Evolutionary conservation across 352 stramenopile species (phyloP).

Genomic region (Globisporangium middletonii): DNA sequence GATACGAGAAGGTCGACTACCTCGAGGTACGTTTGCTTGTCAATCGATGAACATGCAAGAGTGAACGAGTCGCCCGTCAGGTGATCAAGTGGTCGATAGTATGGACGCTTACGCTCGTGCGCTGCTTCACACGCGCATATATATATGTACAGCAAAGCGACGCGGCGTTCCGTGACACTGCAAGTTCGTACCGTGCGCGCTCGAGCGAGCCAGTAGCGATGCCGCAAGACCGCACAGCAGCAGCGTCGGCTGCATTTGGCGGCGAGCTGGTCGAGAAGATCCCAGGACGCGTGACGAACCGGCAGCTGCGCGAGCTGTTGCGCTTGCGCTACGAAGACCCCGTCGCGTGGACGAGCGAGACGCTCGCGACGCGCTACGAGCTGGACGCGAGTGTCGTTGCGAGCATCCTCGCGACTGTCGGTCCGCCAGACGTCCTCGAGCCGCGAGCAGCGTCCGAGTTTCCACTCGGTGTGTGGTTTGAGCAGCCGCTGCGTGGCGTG

Average conservation of each 20-base stretch:
- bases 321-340: constrained; percentile 63
- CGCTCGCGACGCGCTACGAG: constrained; percentile 45
- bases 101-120: background rate
- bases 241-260: constrained; percentile 28
- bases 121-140: background rate
- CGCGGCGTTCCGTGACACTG: constrained; percentile 47
- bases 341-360: constrained; percentile 32
- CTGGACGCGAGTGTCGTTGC: constrained; percentile 28
- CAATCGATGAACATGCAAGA: background rate
- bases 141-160: constrained; percentile 27
- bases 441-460: constrained; percentile 41
- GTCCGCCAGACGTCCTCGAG: constrained; percentile 53
- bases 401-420: constrained; percentile 30
- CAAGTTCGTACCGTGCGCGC: constrained; percentile 50
- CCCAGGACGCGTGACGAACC: constrained; percentile 42
- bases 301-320: constrained; percentile 49
- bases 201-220: constrained; percentile 36
- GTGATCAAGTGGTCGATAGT: too few relatives aligned
- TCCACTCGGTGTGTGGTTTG: constrained; percentile 56
- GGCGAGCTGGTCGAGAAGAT: constrained; percentile 28
- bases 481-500: background rate
- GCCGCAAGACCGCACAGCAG: constrained; percentile 46
- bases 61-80: too few relatives aligned
- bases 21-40: constrained; percentile 15
- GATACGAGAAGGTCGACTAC: constrained; percentile 48